A percentile compares a stretch with the other conserved stretches of the same genome.
Conservation (phyloP, 2,329 filamentous ascomycete species). For the Bipolaris zeicola region DNA sequence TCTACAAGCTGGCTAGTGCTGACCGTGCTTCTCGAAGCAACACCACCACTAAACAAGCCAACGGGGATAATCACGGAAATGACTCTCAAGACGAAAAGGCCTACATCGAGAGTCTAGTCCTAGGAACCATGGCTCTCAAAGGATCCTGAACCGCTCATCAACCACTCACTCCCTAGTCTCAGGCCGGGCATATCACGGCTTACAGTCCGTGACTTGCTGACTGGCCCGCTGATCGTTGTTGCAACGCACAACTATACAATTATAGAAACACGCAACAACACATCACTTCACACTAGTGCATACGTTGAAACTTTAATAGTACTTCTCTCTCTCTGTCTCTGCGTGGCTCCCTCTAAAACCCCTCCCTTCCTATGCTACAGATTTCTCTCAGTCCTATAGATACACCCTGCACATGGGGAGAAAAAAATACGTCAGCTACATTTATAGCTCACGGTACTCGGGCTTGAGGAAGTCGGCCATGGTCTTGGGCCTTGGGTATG, state of each 20-base stretch:
- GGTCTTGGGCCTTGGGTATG: constrained; percentile 78
- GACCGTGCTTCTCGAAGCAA: constrained; percentile 48
- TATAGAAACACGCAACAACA: background rate
- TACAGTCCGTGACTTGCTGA: background rate
- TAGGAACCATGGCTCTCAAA: constrained; percentile 79
- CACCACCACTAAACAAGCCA: constrained; percentile 29
- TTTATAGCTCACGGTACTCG: constrained; percentile 77
- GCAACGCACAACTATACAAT: background rate
- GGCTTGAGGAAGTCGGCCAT: constrained; percentile 96
- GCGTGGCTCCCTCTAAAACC: no score
- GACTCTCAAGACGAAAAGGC: constrained; percentile 51
- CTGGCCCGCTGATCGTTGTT: background rate
- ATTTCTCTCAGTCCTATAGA: constrained; percentile 35
- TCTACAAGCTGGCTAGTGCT: constrained; percentile 76
- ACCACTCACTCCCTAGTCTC: background rate
- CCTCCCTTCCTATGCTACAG: constrained; percentile 39
- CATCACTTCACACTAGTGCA: constrained; percentile 1
- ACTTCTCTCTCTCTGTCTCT: constrained; percentile 28
- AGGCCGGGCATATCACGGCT: background rate
- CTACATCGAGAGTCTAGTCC: constrained; percentile 70
- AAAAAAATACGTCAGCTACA: constrained; percentile 7
- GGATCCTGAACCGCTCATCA: constrained; percentile 52
- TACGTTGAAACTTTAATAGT: constrained; percentile 17
- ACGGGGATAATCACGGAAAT: constrained; percentile 29
- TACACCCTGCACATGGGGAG: constrained; percentile 27